phyloP scores from a whole-genome alignment of 495 filamentous ascomycete genomes.

The Penicillium ochrochloron region DNA sequence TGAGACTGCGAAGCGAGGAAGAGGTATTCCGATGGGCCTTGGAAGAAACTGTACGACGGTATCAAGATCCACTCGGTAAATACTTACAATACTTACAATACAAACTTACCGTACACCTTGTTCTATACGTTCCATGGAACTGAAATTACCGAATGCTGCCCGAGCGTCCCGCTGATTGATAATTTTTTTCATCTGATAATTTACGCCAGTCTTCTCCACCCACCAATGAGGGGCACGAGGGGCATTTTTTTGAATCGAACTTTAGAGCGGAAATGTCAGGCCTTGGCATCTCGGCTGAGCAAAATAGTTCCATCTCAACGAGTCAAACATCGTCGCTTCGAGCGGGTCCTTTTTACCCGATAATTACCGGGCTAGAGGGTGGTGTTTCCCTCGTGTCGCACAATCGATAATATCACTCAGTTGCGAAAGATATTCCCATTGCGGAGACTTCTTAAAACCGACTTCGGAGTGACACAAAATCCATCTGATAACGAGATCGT shows the following conservation, averaged over 20 bases:
- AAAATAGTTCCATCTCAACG: background rate
- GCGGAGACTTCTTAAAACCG: background rate
- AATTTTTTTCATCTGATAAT: constrained; percentile 13
- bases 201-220: background rate
- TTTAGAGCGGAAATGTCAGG: background rate
- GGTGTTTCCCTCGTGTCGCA: background rate
- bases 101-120: background rate
- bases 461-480: background rate
- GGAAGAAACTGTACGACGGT: background rate
- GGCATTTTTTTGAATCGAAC: too few relatives aligned
- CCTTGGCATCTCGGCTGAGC: constrained; percentile 3
- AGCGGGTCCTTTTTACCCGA: background rate
- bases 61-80: background rate
- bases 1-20: background rate
- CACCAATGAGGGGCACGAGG: background rate
- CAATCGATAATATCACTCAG: background rate
- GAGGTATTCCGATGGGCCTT: background rate
- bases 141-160: background rate
- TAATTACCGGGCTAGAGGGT: background rate
- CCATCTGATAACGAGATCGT: constrained; percentile 7
- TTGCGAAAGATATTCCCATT: background rate
- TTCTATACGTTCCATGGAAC: background rate
- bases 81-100: background rate
- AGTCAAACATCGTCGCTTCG: background rate
- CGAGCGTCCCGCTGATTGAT: constrained; percentile 9